Conservation (phyloP, 805 yeast species). For the Cyberlindnera maritima region DNA sequence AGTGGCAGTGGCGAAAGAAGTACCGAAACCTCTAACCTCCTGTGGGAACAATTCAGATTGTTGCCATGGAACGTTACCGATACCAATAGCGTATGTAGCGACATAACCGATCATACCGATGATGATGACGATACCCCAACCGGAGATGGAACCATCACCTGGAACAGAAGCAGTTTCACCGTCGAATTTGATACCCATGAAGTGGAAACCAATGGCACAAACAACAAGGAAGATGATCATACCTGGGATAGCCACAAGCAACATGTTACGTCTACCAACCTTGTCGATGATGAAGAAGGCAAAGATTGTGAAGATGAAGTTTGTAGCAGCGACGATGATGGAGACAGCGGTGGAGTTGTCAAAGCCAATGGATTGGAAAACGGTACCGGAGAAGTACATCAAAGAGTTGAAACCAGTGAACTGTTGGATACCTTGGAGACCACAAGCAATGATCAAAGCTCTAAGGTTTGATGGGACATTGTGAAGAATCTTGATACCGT, state of each 20-base stretch:
- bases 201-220: slow-evolving; percentile 91
- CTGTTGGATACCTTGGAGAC: slow-evolving; percentile 94
- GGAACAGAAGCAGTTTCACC: slow-evolving; percentile 41
- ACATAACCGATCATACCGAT: slow-evolving; percentile 84
- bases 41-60: slow-evolving; percentile 95
- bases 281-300: slow-evolving; percentile 86
- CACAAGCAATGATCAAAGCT: slow-evolving; percentile 88
- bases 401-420: slow-evolving; percentile 95
- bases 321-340: slow-evolving; percentile 89
- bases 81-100: slow-evolving; percentile 89
- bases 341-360: slow-evolving; percentile 91
- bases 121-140: slow-evolving; percentile 89
- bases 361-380: slow-evolving; percentile 89
- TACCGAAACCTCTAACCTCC: slow-evolving; percentile 88
- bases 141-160: slow-evolving; percentile 41
- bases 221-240: slow-evolving; percentile 75
- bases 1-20: slow-evolving; percentile 85
- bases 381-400: slow-evolving; percentile 92
- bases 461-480: slow-evolving; percentile 75
- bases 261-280: slow-evolving; percentile 83
- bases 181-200: slow-evolving; percentile 58
- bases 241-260: slow-evolving; percentile 78
- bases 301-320: slow-evolving; percentile 80
- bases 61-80: slow-evolving; percentile 98
- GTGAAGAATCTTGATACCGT: slow-evolving; percentile 63